These are phyloP conservation scores for Apiospora pterosperma DNA, from an alignment of 2,329 filamentous ascomycete genomes.

Conservation along the genomic window DNA sequence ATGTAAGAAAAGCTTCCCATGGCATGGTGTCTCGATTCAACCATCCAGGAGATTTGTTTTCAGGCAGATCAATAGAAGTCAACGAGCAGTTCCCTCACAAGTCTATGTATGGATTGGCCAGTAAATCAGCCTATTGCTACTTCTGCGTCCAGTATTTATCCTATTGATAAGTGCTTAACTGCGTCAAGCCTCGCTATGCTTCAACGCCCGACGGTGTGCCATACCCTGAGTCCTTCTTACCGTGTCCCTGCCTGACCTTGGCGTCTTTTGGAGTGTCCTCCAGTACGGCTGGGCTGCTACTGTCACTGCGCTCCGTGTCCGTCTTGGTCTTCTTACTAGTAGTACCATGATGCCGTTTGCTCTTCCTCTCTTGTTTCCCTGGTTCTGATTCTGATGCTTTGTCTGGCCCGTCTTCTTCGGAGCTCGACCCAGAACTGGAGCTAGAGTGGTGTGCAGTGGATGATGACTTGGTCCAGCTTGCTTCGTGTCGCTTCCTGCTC, in stretches of 20 bases:
- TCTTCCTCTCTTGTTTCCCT: background rate
- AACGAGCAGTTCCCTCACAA: background rate
- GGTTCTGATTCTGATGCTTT: background rate
- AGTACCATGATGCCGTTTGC: background rate
- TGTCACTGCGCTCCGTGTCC: background rate
- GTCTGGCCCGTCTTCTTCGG: background rate
- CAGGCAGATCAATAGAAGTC: background rate
- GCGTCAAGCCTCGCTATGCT: background rate
- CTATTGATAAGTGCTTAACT: background rate
- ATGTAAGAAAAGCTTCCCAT: background rate
- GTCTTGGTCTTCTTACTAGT: background rate
- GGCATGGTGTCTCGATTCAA: background rate
- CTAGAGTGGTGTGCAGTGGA: background rate
- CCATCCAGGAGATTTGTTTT: background rate
- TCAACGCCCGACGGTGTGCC: conserved; percentile 7
- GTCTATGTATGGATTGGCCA: background rate
- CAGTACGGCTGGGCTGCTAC: background rate
- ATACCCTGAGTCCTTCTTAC: conserved; percentile 9
- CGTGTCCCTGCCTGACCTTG: background rate
- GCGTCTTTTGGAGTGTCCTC: background rate
- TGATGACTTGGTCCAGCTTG: background rate
- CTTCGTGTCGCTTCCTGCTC: background rate
- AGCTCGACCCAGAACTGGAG: background rate
- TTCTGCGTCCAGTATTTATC: background rate
- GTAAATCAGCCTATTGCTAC: background rate